These are phyloP conservation scores for Pseudonitzschia multistriata DNA, from an alignment of 108 stramenopile species.

Conservation along the genomic window DNA sequence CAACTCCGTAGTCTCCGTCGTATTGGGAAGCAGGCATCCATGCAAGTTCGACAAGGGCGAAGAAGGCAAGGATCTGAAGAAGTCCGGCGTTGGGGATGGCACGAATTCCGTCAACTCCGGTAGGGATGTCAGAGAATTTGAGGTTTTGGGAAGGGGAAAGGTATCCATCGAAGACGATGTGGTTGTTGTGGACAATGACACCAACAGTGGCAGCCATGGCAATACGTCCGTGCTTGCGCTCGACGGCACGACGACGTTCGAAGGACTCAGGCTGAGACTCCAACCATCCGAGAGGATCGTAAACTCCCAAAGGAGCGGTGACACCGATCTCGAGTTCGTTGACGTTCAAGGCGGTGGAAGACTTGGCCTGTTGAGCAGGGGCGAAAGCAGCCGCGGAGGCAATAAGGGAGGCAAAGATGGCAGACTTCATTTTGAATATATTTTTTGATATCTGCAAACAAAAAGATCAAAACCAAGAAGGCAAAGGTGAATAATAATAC, in stretches of 20 bases:
- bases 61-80: constrained; percentile 55
- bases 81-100: constrained; percentile 47
- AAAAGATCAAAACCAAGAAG: neutral
- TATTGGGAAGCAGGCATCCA: constrained; percentile 54
- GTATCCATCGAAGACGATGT: constrained; percentile 57
- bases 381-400: constrained; percentile 77
- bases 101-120: constrained; percentile 50
- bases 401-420: constrained; percentile 55
- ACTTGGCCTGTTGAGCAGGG: constrained; percentile 50
- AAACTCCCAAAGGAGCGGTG: constrained; percentile 66
- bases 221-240: constrained; percentile 70
- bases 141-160: constrained; percentile 42
- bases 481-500: neutral
- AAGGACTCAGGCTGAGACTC: constrained; percentile 40
- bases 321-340: constrained; percentile 71
- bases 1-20: constrained; percentile 61
- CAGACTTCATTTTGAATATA: constrained; percentile 59
- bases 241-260: constrained; percentile 48
- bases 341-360: constrained; percentile 65
- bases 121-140: constrained; percentile 56
- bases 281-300: constrained; percentile 58
- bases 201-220: constrained; percentile 73
- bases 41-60: constrained; percentile 58
- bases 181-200: constrained; percentile 74
- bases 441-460: neutral